Evolutionary conservation across 1,139 yeast species (phyloP).

Genomic region (Blastobotrys petasosporus): DNA sequence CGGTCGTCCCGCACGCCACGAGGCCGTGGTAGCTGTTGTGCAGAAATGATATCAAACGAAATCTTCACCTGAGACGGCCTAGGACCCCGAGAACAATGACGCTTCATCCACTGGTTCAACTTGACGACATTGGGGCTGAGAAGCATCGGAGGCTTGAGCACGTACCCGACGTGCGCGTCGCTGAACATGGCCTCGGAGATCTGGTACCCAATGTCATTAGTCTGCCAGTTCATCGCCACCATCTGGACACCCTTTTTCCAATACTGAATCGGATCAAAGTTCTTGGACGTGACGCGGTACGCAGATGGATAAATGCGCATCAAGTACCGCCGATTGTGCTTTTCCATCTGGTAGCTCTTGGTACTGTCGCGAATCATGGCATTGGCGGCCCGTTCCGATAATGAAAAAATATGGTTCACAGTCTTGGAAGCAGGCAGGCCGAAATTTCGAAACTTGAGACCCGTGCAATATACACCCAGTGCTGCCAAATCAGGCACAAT

Average conservation of each 20-base stretch:
- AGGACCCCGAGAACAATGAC: neutral
- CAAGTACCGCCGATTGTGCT: constrained; percentile 69
- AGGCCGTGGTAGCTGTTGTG: constrained; percentile 76
- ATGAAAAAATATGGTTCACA: constrained; percentile 75
- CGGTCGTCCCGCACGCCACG: constrained; percentile 41
- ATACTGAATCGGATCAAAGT: constrained; percentile 68
- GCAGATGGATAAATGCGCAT: constrained; percentile 88
- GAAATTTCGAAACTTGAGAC: constrained; percentile 73
- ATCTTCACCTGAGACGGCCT: constrained; percentile 31
- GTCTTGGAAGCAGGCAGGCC: constrained; percentile 83
- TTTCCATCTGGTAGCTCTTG: constrained; percentile 47
- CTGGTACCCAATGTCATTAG: constrained; percentile 83
- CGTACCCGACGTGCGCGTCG: constrained; percentile 61
- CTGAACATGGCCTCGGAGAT: constrained; percentile 77
- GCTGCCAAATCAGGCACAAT: constrained; percentile 49
- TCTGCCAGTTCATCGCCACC: constrained; percentile 98
- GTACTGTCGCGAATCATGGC: constrained; percentile 57
- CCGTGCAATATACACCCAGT: constrained; percentile 64
- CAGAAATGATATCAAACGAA: constrained; percentile 55
- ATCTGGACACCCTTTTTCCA: constrained; percentile 88
- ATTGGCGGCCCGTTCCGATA: constrained; percentile 66
- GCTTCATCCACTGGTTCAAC: constrained; percentile 10
- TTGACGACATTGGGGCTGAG: constrained; percentile 6
- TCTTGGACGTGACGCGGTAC: constrained; percentile 67
- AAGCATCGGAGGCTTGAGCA: constrained; percentile 55